These are phyloP conservation scores for Globisporangium iwayamae DNA, from an alignment of 352 stramenopile genomes.

Conservation along the genomic window DNA sequence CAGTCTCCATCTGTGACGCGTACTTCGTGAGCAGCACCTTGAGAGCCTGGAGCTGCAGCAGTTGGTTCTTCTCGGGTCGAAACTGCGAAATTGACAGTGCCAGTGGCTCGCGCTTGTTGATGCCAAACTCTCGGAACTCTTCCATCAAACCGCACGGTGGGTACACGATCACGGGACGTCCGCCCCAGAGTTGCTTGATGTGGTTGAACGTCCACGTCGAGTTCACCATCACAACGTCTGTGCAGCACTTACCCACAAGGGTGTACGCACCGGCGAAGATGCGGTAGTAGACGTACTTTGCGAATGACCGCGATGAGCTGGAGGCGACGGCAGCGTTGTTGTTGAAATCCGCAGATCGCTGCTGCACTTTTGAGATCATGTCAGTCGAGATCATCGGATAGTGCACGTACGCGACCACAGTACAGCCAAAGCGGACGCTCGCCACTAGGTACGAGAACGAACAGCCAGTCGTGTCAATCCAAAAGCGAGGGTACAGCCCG, in stretches of 20 bases:
- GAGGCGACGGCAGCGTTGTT: constrained; percentile 85
- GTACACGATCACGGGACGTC: constrained; percentile 85
- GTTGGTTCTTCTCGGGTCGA: constrained; percentile 98
- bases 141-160: constrained; percentile 93
- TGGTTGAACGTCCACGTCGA: constrained; percentile 97
- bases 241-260: constrained; percentile 78
- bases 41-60: constrained; percentile 92
- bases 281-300: constrained; percentile 96
- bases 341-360: constrained; percentile 92
- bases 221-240: constrained; percentile 96
- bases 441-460: constrained; percentile 96
- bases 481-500: constrained; percentile 81
- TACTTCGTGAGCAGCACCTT: constrained; percentile 59
- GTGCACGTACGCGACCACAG: constrained; percentile 96
- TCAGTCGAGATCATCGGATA: constrained; percentile 99
- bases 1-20: constrained; percentile 34
- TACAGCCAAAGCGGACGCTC: constrained; percentile 75
- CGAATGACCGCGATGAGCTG: constrained; percentile 71
- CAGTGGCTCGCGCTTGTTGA: constrained; percentile 58
- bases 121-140: constrained; percentile 63
- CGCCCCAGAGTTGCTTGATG: constrained; percentile 92
- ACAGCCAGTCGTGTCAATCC: constrained; percentile 97
- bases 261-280: constrained; percentile 93
- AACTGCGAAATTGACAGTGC: constrained; percentile 98
- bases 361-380: constrained; percentile 95